phyloP scores from a whole-genome alignment of 495 filamentous ascomycete species.

The Aspergillus egyptiacus region DNA sequence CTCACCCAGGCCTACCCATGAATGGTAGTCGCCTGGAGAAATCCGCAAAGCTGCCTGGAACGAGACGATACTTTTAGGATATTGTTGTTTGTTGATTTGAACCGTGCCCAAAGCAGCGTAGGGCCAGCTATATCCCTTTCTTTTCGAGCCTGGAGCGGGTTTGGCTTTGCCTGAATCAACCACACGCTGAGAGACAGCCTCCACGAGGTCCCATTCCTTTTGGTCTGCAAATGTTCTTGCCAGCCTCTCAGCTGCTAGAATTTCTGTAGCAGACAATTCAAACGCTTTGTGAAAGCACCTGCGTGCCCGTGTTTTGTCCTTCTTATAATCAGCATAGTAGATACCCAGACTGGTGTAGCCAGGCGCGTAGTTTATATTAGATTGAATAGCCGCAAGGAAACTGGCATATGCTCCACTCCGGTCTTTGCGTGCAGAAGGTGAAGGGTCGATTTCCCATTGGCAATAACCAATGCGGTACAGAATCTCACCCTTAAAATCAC shows the following conservation, averaged over 20 bases:
- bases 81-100: conserved; percentile 91
- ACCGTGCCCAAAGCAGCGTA: conserved; percentile 95
- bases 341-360: conserved; percentile 91
- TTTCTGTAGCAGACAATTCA: conserved; percentile 82
- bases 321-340: conserved; percentile 89
- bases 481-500: conserved; percentile 72
- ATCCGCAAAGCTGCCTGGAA: conserved; percentile 88
- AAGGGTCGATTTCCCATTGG: conserved; percentile 75
- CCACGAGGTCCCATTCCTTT: conserved; percentile 93
- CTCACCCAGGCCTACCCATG: conserved; percentile 93
- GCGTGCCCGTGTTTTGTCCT: conserved; percentile 74
- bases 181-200: conserved; percentile 83
- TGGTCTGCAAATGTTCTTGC: conserved; percentile 79
- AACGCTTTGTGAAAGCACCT: conserved; percentile 97
- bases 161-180: conserved; percentile 87
- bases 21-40: conserved; percentile 79
- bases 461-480: conserved; percentile 85
- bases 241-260: conserved; percentile 81
- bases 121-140: conserved; percentile 89
- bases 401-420: conserved; percentile 72
- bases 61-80: conserved; percentile 75
- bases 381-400: conserved; percentile 78
- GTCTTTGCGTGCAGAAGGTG: conserved; percentile 63
- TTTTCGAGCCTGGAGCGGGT: conserved; percentile 84
- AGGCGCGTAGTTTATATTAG: conserved; percentile 83